These are phyloP conservation scores for Syzygium malaccense DNA, from an alignment of 441 rosid species.

Conservation along the genomic window DNA sequence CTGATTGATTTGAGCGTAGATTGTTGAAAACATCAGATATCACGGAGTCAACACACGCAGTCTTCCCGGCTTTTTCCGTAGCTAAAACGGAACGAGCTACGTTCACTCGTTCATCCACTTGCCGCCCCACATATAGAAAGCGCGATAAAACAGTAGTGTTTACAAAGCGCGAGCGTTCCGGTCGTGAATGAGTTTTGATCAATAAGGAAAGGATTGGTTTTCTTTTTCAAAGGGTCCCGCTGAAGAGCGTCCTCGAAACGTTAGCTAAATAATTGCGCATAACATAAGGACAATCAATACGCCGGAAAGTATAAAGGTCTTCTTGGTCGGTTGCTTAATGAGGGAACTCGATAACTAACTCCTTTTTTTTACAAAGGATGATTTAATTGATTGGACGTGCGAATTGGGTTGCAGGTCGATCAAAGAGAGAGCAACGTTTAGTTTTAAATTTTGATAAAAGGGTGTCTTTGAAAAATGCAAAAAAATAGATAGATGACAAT, in stretches of 20 bases:
- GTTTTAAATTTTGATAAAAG: neutral
- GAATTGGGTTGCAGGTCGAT: neutral
- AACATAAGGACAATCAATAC: neutral
- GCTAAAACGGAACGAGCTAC: neutral
- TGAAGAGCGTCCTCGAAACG: neutral
- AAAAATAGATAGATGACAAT: neutral
- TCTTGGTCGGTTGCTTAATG: neutral
- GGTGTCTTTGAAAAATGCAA: neutral
- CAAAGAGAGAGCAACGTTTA: neutral
- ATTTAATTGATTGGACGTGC: neutral
- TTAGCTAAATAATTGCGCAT: neutral
- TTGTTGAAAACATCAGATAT: neutral
- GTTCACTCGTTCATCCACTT: neutral
- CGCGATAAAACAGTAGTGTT: neutral
- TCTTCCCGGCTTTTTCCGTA: neutral
- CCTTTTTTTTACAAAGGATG: neutral
- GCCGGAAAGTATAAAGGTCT: neutral
- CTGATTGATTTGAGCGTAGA: neutral
- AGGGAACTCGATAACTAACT: neutral
- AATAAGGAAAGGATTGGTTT: neutral
- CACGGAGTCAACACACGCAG: neutral
- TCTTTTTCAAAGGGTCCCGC: neutral
- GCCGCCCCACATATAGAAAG: neutral
- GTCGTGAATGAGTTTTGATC: neutral
- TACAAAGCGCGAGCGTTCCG: neutral